Percentiles rank a stretch among this genome's conserved stretches.
These are phyloP conservation scores for Cutaneotrichosporon cyanovorans DNA, from an alignment of 1,284 basidiomycete species.

Conservation along the genomic window DNA sequence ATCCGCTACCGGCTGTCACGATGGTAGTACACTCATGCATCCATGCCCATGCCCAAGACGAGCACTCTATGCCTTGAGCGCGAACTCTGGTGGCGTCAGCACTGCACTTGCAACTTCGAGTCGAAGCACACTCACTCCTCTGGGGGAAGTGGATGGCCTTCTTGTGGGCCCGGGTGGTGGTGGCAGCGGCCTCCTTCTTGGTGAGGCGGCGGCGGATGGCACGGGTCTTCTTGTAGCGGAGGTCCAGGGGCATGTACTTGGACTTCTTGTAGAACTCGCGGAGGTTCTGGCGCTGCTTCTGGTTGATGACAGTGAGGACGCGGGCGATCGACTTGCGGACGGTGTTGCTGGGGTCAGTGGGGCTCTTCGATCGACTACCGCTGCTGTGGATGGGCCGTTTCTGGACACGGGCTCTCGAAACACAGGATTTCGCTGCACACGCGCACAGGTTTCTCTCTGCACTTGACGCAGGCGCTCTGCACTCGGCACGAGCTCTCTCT, in stretches of 20 bases:
- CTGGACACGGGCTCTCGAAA: too few species aligned
- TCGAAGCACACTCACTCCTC: conserved; percentile 38
- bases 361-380: not conserved
- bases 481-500: too few species aligned
- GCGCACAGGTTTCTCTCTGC: too few species aligned
- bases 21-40: conserved; percentile 35
- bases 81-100: conserved; percentile 31
- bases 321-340: conserved; percentile 99
- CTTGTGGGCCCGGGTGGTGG: conserved; percentile 87
- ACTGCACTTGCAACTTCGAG: not conserved
- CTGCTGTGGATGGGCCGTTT: not conserved
- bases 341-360: conserved; percentile 59
- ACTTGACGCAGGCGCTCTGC: too few species aligned
- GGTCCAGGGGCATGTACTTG: conserved; percentile 82
- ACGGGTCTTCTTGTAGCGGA: conserved; percentile 96
- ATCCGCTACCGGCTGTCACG: not conserved
- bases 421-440: too few species aligned
- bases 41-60: conserved; percentile 16
- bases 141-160: conserved; percentile 85
- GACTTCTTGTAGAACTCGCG: conserved; percentile 98
- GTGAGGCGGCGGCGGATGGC: conserved; percentile 95
- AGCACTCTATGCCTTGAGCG: conserved; percentile 42
- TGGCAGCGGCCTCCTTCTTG: conserved; percentile 70
- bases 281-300: conserved; percentile 93
- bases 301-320: conserved; percentile 97